phyloP scores from a whole-genome alignment of 73 alveolate species.

The Effrenium voratum region DNA sequence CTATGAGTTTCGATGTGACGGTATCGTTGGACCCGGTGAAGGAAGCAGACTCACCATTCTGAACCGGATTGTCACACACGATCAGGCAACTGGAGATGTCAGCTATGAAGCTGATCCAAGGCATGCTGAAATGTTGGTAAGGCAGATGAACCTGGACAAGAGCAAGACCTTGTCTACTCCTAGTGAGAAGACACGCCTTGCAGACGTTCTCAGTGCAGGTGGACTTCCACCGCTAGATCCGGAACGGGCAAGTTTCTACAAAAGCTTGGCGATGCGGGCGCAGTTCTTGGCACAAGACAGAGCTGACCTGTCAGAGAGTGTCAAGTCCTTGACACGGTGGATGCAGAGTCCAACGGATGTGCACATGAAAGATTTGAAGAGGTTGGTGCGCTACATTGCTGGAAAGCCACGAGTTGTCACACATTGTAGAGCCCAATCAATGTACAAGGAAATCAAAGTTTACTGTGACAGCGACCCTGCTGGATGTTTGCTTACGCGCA shows the following conservation, averaged over 20 bases:
- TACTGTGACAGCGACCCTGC: conserved; percentile 14
- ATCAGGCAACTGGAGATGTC: neutral
- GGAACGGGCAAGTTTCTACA: neutral
- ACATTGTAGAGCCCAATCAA: neutral
- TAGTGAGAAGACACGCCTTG: neutral
- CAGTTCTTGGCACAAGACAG: conserved; percentile 5
- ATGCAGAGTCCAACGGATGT: neutral
- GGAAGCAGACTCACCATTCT: neutral
- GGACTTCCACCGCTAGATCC: neutral
- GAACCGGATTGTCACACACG: neutral
- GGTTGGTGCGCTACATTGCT: neutral
- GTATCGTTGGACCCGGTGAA: neutral
- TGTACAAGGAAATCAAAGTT: neutral
- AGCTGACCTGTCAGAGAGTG: neutral
- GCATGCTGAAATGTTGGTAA: conserved; percentile 9
- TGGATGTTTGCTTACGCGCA: neutral
- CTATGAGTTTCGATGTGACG: conserved; percentile 30
- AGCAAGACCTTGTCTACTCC: neutral
- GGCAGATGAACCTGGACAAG: neutral
- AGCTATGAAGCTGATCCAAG: conserved; percentile 49
- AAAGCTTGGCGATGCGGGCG: conserved; percentile 29
- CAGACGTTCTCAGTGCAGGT: neutral
- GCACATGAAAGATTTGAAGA: neutral
- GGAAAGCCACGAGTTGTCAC: neutral
- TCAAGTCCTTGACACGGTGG: neutral